These are phyloP conservation scores for Alternaria alternata DNA, from an alignment of 2,329 filamentous ascomycete genomes.

Conservation along the genomic window DNA sequence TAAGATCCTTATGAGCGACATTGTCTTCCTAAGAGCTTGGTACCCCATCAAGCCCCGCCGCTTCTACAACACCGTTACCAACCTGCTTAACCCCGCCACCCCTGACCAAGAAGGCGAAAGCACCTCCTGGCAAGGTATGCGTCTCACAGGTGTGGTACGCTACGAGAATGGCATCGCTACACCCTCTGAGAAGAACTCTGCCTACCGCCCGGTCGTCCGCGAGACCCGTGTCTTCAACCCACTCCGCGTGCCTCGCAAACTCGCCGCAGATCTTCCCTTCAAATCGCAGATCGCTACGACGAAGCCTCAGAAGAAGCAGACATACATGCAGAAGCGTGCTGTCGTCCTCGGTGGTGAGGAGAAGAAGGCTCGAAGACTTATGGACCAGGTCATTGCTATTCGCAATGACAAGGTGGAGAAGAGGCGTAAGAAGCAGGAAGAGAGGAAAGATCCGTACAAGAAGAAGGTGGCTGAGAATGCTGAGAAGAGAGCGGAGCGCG, in stretches of 20 bases:
- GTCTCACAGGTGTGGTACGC: constrained; percentile 90
- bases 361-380: constrained; percentile 83
- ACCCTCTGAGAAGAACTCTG: constrained; percentile 82
- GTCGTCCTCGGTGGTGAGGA: constrained; percentile 88
- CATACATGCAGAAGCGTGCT: constrained; percentile 94
- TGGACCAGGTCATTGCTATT: constrained; percentile 92
- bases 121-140: constrained; percentile 83
- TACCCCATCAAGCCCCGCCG: constrained; percentile 93
- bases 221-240: constrained; percentile 63
- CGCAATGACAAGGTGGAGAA: constrained; percentile 90
- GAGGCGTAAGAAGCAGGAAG: constrained; percentile 84
- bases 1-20: constrained; percentile 96
- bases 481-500: constrained; percentile 84
- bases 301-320: constrained; percentile 79
- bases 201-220: constrained; percentile 73
- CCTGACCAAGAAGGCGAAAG: constrained; percentile 41
- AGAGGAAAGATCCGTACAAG: constrained; percentile 79
- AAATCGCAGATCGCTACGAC: constrained; percentile 87
- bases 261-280: constrained; percentile 87
- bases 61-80: constrained; percentile 96
- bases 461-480: constrained; percentile 82
- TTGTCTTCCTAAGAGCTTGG: constrained; percentile 96
- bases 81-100: constrained; percentile 73
- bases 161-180: constrained; percentile 77
- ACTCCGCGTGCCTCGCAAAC: constrained; percentile 76